Evolutionary conservation across 352 stramenopile genomes (phyloP), one percentile per base, ranked within the genome.

Genomic region (Phytophthora capsici): DNA sequence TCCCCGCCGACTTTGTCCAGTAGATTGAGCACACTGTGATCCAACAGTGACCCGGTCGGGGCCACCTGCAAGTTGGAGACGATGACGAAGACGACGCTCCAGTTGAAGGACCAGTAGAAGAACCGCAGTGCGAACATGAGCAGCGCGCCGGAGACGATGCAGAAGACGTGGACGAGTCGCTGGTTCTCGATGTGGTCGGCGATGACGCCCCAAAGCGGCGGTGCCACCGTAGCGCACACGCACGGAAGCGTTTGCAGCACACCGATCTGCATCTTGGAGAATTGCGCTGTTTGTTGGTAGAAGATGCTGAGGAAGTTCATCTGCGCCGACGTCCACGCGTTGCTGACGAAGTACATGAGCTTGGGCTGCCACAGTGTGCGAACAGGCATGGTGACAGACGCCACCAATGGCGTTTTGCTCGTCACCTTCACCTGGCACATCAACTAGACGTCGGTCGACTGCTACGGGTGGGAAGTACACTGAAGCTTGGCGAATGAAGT

Each of bases 281-380:
- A 90, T 13, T 72, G 50, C 22, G 75, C 73, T 51, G 69, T 83
- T 57, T 90, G 71, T 63, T 93, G 73, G 70, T 78, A 91, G 70
- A 86, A 93, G 19, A 94, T 71, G 17, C 77, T 78, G 30, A 95
- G 63, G 64, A 89, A 95, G 68, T 94, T 93, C 45, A 84, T 59
- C 51, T 90, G 75, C 37, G 85, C 79, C 65, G 85, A 93, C 44
- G 75, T 71, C 57, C 77, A 87, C 37, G 78, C 75, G 20, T 77
- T 85, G 69, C 72, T 86, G 44, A 92, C 45, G 53, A 78, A 72
- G 77, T 93, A 94, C 82, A 92, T 90, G 69, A 78, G 72, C 68
- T 95, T 95, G 53, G 85, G 77, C 50, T 89, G 80, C 78, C 79
- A 83, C 58, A 81, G 44, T 16, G 47, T 64, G 43, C 60, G 51